Conservation (phyloP, 179 eudicot species). For the Carnegiea gigantea region DNA sequence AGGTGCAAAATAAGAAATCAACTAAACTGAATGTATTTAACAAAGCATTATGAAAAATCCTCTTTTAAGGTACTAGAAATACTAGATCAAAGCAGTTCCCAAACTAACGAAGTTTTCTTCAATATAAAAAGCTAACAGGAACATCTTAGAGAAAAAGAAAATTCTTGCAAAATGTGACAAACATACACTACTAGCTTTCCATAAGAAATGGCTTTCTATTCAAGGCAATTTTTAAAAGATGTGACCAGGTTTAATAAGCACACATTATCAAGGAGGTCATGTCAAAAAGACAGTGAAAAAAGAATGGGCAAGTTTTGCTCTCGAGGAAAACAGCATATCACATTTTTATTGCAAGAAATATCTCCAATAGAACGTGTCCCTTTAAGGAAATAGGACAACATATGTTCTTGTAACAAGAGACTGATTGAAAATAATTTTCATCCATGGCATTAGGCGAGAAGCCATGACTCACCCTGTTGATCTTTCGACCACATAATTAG, state of each 20-base stretch:
- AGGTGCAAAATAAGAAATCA: constrained; percentile 2
- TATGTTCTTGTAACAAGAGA: background rate
- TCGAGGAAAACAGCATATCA: background rate
- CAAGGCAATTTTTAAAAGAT: background rate
- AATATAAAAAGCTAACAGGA: background rate
- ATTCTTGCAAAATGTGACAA: background rate
- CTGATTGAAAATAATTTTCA: constrained; percentile 11
- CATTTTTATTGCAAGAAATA: background rate
- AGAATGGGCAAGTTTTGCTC: background rate
- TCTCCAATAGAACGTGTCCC: background rate
- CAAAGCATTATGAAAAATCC: background rate
- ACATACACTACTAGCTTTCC: background rate
- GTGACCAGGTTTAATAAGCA: background rate
- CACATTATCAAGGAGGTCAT: background rate
- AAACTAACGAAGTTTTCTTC: background rate
- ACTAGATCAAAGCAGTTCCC: background rate
- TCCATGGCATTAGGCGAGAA: background rate
- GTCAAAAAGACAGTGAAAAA: background rate
- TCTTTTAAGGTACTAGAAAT: background rate
- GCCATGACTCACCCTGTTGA: constrained; percentile 82
- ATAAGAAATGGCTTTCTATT: background rate
- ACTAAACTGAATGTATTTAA: background rate
- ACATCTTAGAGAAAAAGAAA: background rate
- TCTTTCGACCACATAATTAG: constrained; percentile 94
- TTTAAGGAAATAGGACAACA: background rate